Conservation (phyloP, 495 filamentous ascomycete species). For the Haplographium delicatum region DNA sequence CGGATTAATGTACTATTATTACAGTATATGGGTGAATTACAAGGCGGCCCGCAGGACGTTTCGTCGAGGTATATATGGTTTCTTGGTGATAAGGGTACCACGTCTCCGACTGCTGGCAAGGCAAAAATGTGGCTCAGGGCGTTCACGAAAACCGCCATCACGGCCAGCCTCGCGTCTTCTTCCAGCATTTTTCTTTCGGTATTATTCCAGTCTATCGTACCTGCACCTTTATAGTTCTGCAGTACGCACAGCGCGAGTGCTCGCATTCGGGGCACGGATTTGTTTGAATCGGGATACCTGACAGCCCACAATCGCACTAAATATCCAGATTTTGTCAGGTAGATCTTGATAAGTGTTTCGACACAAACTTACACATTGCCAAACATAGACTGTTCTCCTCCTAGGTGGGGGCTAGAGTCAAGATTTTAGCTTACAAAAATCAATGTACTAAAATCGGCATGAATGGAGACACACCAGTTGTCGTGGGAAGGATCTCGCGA, state of each 20-base stretch:
- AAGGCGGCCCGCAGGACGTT: background rate
- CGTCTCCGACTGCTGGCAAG: background rate
- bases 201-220: background rate
- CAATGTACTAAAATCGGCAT: background rate
- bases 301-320: background rate
- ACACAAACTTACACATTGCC: background rate
- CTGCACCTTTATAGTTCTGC: background rate
- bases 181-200: background rate
- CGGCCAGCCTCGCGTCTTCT: background rate
- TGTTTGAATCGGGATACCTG: background rate
- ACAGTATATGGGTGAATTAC: no score
- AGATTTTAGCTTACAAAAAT: background rate
- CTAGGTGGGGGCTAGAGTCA: background rate
- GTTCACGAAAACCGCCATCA: background rate
- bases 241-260: background rate
- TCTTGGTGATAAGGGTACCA: background rate
- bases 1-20: no score
- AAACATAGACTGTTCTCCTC: background rate
- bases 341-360: background rate
- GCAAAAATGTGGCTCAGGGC: background rate
- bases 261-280: background rate
- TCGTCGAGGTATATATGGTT: background rate
- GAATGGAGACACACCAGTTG: background rate
- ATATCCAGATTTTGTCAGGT: background rate
- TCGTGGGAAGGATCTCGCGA: no score